phyloP scores from a whole-genome alignment of 2,329 filamentous ascomycete genomes.

The Teratosphaeria destructans region DNA sequence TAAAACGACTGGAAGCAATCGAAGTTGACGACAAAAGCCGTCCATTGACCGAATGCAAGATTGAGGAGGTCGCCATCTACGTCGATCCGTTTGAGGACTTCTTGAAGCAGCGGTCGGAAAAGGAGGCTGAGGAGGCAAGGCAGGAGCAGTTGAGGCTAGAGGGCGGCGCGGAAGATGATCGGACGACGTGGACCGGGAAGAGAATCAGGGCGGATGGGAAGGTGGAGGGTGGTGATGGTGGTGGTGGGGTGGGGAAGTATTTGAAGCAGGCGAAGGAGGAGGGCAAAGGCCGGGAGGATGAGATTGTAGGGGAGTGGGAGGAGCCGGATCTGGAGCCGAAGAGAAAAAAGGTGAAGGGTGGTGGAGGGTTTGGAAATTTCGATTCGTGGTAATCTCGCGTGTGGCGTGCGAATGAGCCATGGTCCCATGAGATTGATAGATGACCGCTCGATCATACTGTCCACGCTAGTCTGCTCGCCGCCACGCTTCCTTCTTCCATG shows the following conservation, averaged over 20 bases:
- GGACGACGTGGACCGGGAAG: slow-evolving; percentile 93
- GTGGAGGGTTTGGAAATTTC: slow-evolving; percentile 81
- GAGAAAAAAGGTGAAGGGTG: slow-evolving; percentile 61
- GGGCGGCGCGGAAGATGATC: slow-evolving; percentile 76
- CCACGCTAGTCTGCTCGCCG: too few species aligned
- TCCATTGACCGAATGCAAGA: slow-evolving; percentile 67
- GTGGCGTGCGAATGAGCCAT: too few species aligned
- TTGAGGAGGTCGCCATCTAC: slow-evolving; percentile 75
- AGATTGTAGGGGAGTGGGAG: slow-evolving; percentile 51
- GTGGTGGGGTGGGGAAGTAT: slow-evolving; percentile 65
- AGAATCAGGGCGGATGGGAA: slow-evolving; percentile 61
- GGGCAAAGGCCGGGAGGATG: slow-evolving; percentile 31
- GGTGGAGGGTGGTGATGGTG: slow-evolving; percentile 37
- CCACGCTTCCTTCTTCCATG: too few species aligned
- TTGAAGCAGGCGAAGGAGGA: slow-evolving; percentile 47
- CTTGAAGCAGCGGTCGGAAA: slow-evolving; percentile 49
- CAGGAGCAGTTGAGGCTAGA: slow-evolving; percentile 51
- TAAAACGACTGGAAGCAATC: slow-evolving; percentile 67
- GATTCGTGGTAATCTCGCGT: slow-evolving; percentile 60
- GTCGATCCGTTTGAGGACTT: slow-evolving; percentile 96
- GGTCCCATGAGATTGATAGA: too few species aligned
- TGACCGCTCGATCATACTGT: too few species aligned
- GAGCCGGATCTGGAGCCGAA: slow-evolving; percentile 33
- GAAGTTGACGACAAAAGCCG: slow-evolving; percentile 64
- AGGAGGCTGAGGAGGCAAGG: slow-evolving; percentile 51